Evolutionary conservation across 2,329 filamentous ascomycete species (phyloP).

Genomic region (Ceratocystis cacaofunesta): DNA sequence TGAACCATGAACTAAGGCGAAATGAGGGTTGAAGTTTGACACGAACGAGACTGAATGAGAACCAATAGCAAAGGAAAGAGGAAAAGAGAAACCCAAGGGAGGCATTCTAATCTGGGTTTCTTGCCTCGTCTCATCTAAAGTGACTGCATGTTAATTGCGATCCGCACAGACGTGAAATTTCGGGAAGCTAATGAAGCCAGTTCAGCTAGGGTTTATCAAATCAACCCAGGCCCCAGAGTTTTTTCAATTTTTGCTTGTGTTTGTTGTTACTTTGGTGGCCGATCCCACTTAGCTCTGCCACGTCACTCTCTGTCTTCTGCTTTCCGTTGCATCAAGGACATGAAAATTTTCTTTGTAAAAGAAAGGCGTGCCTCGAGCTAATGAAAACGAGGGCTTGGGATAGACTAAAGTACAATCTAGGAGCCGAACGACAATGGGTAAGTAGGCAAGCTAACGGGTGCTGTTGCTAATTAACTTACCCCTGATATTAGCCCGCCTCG

Average conservation of each 20-base stretch:
- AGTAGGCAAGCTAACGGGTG: neutral
- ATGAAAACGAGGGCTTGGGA: too few relatives aligned
- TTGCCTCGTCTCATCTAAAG: conserved; percentile 4
- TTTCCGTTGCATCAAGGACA: too few relatives aligned
- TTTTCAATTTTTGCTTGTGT: neutral
- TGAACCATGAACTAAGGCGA: neutral
- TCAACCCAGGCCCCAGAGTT: neutral
- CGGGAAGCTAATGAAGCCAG: neutral
- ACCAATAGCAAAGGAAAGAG: neutral
- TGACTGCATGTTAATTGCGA: conserved; percentile 5
- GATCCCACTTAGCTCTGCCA: neutral
- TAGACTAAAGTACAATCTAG: neutral
- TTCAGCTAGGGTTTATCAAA: neutral
- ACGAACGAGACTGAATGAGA: neutral
- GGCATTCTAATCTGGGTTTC: neutral
- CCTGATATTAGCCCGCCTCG: neutral
- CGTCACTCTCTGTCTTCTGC: too few relatives aligned
- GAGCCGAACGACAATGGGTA: neutral
- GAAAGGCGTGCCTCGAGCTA: too few relatives aligned
- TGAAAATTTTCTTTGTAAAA: too few relatives aligned
- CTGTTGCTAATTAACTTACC: neutral
- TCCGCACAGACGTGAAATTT: conserved; percentile 7
- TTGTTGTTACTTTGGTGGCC: neutral
- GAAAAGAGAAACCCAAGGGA: neutral
- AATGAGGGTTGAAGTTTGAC: neutral